Conservation (phyloP, 805 yeast species). For the Zygosaccharomyces bailii region DNA sequence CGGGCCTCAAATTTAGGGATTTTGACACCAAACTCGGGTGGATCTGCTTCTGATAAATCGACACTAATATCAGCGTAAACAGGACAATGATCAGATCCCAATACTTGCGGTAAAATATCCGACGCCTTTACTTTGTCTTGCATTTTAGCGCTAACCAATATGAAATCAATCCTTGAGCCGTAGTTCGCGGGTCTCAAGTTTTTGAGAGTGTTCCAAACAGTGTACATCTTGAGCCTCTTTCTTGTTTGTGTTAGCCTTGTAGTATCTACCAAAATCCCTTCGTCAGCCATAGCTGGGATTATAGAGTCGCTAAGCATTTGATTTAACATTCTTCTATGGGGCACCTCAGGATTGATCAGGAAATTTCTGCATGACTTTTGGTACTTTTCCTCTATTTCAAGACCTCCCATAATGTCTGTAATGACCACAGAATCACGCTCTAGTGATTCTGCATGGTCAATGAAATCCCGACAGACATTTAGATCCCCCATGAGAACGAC, state of each 20-base stretch:
- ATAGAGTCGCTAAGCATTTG: conserved; percentile 39
- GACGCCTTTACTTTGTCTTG: conserved; percentile 37
- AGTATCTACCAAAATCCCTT: conserved; percentile 53
- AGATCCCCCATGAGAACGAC: conserved; percentile 87
- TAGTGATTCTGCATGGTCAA: conserved; percentile 76
- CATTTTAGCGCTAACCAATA: conserved; percentile 48
- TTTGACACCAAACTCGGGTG: not conserved
- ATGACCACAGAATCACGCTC: conserved; percentile 17
- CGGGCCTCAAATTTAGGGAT: conserved; percentile 53
- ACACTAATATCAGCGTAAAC: conserved; percentile 62
- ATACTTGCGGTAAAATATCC: conserved; percentile 59
- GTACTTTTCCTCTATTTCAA: conserved; percentile 30
- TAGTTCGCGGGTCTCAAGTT: conserved; percentile 76
- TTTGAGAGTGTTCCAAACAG: conserved; percentile 85
- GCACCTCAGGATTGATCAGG: conserved; percentile 38
- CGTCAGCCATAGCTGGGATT: conserved; percentile 33
- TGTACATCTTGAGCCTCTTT: conserved; percentile 59
- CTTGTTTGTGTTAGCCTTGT: conserved; percentile 56
- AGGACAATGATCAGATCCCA: conserved; percentile 97
- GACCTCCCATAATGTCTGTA: conserved; percentile 42
- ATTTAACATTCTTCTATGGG: conserved; percentile 46
- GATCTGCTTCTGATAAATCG: not conserved
- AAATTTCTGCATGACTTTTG: conserved; percentile 36
- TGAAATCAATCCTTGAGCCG: conserved; percentile 85
- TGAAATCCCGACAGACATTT: conserved; percentile 73